Percentiles rank a stretch among this genome's conserved stretches.
These are phyloP conservation scores for Aspergillus texensis DNA, from an alignment of 2,329 filamentous ascomycete genomes.

Conservation along the genomic window DNA sequence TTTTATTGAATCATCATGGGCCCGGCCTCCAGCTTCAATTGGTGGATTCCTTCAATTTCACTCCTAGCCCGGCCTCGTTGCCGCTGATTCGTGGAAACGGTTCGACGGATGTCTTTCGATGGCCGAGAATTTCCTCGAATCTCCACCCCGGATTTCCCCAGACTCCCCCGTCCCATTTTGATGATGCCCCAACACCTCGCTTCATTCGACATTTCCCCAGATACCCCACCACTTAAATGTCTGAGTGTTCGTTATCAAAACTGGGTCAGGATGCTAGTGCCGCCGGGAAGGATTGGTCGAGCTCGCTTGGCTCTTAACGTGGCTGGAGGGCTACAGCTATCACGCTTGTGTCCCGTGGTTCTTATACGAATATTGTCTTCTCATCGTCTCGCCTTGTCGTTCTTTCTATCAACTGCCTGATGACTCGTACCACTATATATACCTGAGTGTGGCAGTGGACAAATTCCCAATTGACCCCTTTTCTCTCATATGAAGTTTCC, in stretches of 20 bases:
- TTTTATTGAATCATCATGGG: background rate
- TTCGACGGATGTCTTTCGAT: slow-evolving; percentile 10
- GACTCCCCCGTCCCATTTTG: slow-evolving; percentile 7
- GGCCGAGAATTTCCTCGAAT: slow-evolving; percentile 38
- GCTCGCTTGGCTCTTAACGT: slow-evolving; percentile 11
- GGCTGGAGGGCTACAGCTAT: slow-evolving; percentile 6
- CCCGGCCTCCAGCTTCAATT: slow-evolving; percentile 7
- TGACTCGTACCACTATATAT: background rate
- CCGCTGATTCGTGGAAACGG: slow-evolving; percentile 35
- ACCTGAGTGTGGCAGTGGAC: background rate
- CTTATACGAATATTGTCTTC: slow-evolving; percentile 22
- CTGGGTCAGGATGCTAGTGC: slow-evolving; percentile 24
- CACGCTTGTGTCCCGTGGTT: background rate
- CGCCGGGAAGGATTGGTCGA: slow-evolving; percentile 14
- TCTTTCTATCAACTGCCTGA: slow-evolving; percentile 4
- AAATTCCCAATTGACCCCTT: background rate
- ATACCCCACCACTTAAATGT: slow-evolving; percentile 35
- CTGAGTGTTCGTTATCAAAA: slow-evolving; percentile 22
- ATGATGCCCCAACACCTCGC: slow-evolving; percentile 10
- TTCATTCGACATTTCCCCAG: slow-evolving; percentile 14
- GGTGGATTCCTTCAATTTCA: slow-evolving; percentile 25
- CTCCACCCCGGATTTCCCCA: slow-evolving; percentile 30
- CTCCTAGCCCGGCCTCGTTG: slow-evolving; percentile 18
- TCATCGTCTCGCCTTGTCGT: background rate
- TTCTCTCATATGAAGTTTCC: background rate